A percentile compares a stretch with the other conserved stretches of the same genome.
Evolutionary conservation across 208 protist genomes (phyloP).

Genomic region (Trypanosoma mega): DNA sequence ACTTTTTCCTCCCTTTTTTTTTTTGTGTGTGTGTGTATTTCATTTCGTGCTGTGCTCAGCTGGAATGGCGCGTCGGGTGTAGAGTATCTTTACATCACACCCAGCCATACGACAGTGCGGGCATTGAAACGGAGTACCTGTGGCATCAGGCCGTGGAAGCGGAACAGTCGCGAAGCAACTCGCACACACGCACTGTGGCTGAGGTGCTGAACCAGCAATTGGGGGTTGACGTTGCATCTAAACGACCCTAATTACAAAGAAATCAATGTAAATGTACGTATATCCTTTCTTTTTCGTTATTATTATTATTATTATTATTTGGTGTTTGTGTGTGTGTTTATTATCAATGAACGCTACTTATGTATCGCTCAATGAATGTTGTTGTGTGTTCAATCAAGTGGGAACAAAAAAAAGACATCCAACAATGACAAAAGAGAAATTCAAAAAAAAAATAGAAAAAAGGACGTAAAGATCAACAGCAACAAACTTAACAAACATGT

Average conservation of each 20-base stretch:
- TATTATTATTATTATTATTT: too few species aligned
- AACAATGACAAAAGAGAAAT: slow-evolving; percentile 9
- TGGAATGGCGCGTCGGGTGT: slow-evolving; percentile 66
- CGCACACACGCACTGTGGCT: slow-evolving; percentile 69
- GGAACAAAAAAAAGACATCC: not conserved
- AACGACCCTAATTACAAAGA: too few species aligned
- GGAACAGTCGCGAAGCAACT: slow-evolving; percentile 62
- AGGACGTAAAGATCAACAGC: not conserved
- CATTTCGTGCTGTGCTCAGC: slow-evolving; percentile 78
- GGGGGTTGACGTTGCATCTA: slow-evolving; percentile 2
- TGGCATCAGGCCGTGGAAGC: slow-evolving; percentile 54
- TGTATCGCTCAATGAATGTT: too few species aligned
- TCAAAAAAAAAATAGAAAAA: slow-evolving; percentile 9
- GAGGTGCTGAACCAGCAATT: not conserved
- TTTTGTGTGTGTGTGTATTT: not conserved
- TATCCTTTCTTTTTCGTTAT: too few species aligned
- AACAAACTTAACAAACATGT: slow-evolving; percentile 5
- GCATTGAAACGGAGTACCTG: slow-evolving; percentile 71
- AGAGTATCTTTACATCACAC: slow-evolving; percentile 76
- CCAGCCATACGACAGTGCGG: slow-evolving; percentile 77
- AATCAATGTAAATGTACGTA: too few species aligned
- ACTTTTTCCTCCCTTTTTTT: not conserved
- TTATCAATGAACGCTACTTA: too few species aligned
- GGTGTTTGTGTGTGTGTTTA: too few species aligned
- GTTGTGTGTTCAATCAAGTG: not conserved